Percentiles rank a stretch among this genome's conserved stretches.
Conservation (phyloP, 139 green algal genomes). For the Coelastrella sp. region DNA sequence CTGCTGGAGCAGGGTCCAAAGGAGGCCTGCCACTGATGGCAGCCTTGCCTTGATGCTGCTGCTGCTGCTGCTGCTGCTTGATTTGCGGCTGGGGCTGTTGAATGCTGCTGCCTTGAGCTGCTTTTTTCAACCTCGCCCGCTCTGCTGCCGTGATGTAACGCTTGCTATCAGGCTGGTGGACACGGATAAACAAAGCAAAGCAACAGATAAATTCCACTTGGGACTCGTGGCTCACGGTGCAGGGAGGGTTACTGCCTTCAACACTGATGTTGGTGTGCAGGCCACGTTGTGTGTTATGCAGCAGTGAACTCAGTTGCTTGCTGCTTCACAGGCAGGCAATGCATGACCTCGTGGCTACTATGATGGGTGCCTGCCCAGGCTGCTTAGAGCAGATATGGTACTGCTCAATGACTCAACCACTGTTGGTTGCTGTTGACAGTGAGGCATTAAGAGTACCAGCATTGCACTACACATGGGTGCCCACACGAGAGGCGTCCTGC, state of each 20-base stretch:
- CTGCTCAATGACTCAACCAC: too few relatives aligned
- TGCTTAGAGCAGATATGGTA: too few relatives aligned
- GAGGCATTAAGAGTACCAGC: too few relatives aligned
- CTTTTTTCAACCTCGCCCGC: slow-evolving; percentile 70
- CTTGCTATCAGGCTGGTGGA: slow-evolving; percentile 27
- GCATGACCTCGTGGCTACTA: too few relatives aligned
- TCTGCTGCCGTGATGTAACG: slow-evolving; percentile 80
- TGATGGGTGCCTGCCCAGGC: too few relatives aligned
- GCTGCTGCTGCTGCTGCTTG: slow-evolving; percentile 32
- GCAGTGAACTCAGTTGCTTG: not conserved
- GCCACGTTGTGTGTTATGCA: not conserved
- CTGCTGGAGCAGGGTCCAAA: not conserved
- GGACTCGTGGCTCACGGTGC: too few relatives aligned
- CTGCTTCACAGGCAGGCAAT: too few relatives aligned
- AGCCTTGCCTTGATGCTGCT: slow-evolving; percentile 40
- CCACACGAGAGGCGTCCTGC: too few relatives aligned
- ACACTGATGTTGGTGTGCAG: too few relatives aligned
- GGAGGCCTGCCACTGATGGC: slow-evolving; percentile 31
- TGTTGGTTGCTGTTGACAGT: too few relatives aligned
- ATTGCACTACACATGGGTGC: too few relatives aligned
- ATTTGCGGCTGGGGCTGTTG: not conserved
- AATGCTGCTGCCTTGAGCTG: not conserved
- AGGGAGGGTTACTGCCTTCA: too few relatives aligned
- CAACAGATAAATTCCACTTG: not conserved
- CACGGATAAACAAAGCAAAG: not conserved